Conservation (phyloP, 2,329 filamentous ascomycete species). For the Fusarium sp. region DNA sequence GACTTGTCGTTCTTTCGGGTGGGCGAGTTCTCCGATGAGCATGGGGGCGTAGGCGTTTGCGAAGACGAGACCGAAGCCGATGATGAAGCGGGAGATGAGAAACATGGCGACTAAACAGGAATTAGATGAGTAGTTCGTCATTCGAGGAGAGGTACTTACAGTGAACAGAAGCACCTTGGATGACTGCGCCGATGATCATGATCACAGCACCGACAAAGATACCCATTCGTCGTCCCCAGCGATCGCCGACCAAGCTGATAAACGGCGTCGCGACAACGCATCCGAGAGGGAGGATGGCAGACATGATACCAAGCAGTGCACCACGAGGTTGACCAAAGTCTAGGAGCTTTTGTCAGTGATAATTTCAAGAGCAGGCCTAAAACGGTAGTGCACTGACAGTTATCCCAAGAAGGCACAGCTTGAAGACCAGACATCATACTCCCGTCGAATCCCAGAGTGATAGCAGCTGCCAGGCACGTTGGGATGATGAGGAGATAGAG, state of each 20-base stretch:
- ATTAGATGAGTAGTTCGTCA: too few species aligned
- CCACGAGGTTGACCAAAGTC: conserved; percentile 42
- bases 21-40: conserved; percentile 62
- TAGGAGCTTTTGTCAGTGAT: neutral
- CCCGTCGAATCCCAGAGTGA: conserved; percentile 51
- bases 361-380: fast-evolving
- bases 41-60: conserved; percentile 59
- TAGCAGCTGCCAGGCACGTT: conserved; percentile 10
- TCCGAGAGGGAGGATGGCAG: conserved; percentile 2
- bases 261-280: neutral
- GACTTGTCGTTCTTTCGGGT: conserved; percentile 62
- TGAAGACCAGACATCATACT: conserved; percentile 48
- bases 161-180: neutral
- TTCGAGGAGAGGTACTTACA: neutral
- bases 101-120: conserved; percentile 56
- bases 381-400: neutral
- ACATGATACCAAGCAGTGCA: conserved; percentile 2
- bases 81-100: conserved; percentile 58
- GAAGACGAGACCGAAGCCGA: conserved; percentile 63
- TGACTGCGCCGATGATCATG: neutral
- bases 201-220: neutral
- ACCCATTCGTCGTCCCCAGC: neutral
- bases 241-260: conserved; percentile 3
- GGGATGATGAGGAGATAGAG: conserved; percentile 25
- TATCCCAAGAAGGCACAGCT: conserved; percentile 27